Conservation (phyloP, 2,329 filamentous ascomycete species). For the Niveomyces coronatus region DNA sequence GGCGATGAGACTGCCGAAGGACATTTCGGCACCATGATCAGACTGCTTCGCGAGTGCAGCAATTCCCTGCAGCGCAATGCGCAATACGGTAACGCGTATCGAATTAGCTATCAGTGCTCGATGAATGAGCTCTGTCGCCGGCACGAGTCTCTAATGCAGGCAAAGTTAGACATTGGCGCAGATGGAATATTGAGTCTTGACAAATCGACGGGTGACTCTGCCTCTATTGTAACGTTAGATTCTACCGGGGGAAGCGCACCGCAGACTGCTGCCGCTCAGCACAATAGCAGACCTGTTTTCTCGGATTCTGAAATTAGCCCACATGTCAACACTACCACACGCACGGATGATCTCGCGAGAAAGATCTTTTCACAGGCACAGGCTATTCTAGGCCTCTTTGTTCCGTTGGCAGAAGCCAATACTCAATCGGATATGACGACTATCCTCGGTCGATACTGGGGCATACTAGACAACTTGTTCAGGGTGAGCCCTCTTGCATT, state of each 20-base stretch:
- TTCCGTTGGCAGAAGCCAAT: background rate
- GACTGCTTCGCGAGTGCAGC: background rate
- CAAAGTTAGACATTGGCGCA: background rate
- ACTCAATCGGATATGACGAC: background rate
- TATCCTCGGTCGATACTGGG: conserved; percentile 2
- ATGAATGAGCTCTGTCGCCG: background rate
- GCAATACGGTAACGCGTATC: background rate
- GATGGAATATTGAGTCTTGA: background rate
- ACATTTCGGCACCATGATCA: conserved; percentile 1
- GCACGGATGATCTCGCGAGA: background rate
- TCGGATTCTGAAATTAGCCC: background rate
- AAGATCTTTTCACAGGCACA: background rate
- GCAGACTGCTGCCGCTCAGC: background rate
- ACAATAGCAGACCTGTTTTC: background rate
- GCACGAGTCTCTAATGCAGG: background rate
- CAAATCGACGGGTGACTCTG: background rate
- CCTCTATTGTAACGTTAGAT: too few species aligned
- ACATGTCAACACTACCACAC: background rate
- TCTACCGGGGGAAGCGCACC: too few species aligned
- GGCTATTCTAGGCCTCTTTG: background rate
- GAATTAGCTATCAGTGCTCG: background rate
- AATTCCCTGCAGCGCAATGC: background rate
- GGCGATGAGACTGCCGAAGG: background rate
- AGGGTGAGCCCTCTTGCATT: background rate
- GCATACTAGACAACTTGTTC: background rate